Base-by-base conservation (phyloP, 805 yeast species). In the Kodamaea lidongshanica region DNA sequence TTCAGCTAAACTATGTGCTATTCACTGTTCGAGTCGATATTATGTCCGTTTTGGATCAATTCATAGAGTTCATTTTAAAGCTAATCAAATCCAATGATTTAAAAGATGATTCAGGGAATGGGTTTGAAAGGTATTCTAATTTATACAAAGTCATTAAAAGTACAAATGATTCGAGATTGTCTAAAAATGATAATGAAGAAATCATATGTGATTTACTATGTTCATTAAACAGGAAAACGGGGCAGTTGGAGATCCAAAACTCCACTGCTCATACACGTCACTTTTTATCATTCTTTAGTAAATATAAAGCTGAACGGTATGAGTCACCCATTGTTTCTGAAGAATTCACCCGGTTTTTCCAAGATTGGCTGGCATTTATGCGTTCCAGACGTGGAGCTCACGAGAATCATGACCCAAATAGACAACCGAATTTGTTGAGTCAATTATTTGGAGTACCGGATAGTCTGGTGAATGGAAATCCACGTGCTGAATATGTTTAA, bases 1-100 rank as follows among this genome's bases (percentile, higher is more conserved):
- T 64, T 12, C 67, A 61, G 25, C 46, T 60, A 34, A 61, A 64
- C 35, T 64, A 50, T 33, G 46, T 57, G 7, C 42, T 62, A 22
- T 61, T 61, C 40, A 57, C 58, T 4, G 30, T 59, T 28, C 47
- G 46, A 12, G 44, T 62, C 12, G 58, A 62, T 35, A 29, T 53
- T 6, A 32, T 46, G 10, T 40, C 47, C 5, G 49, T 45, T 12
- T 27, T 57, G 23, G 56, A 56, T 26, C 27, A 30, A 12, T 34
- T 37, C 14, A 36, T 52, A 12, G 30, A 27, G 10, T 29, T 27
- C 12, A 23, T 22, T 7, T 19, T 32, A 16, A 15, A 17, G 12
- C 24, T 29, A 14, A 14, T 30, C 6, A 28, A 34, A 15, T 27
- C 21, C 6, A 24, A 30, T n/a, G 11, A 16, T 11, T 21, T 23